Evolutionary conservation across 352 stramenopile species (phyloP).

Genomic region (Phytophthora idaei): DNA sequence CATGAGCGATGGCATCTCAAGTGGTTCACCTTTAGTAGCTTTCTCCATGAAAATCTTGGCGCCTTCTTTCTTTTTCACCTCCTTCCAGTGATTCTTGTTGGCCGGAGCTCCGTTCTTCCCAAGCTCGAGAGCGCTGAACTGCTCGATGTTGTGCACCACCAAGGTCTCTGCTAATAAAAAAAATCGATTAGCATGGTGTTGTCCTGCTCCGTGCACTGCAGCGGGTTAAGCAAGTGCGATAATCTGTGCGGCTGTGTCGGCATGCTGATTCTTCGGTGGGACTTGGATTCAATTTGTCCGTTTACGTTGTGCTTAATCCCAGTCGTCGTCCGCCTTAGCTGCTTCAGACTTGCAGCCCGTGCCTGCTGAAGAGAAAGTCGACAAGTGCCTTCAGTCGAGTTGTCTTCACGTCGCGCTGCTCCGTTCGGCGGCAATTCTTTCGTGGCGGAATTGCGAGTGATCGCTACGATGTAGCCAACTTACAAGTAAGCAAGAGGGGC

Average conservation of each 20-base stretch:
- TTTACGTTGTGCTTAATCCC: slow-evolving; percentile 12
- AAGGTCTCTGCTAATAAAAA: slow-evolving; percentile 37
- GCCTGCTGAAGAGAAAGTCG: slow-evolving; percentile 10
- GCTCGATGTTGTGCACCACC: slow-evolving; percentile 36
- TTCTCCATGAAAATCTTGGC: slow-evolving; percentile 30
- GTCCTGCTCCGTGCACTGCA: slow-evolving; percentile 24
- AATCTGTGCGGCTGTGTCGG: slow-evolving; percentile 11
- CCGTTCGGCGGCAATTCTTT: slow-evolving; percentile 9
- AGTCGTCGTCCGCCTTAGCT: not conserved
- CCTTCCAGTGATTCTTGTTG: slow-evolving; percentile 25
- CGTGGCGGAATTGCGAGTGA: slow-evolving; percentile 1
- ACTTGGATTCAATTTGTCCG: slow-evolving; percentile 1
- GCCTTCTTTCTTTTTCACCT: slow-evolving; percentile 25
- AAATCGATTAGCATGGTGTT: slow-evolving; percentile 12
- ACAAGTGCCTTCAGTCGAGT: slow-evolving; percentile 19
- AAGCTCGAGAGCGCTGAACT: slow-evolving; percentile 26
- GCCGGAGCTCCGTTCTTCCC: slow-evolving; percentile 14
- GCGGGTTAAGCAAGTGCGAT: slow-evolving; percentile 19
- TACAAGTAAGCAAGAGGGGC: not conserved
- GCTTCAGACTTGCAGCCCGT: slow-evolving; percentile 10
- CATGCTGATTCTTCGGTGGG: not conserved
- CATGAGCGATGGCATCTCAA: slow-evolving; percentile 32
- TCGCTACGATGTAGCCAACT: too few relatives aligned
- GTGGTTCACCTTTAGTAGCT: slow-evolving; percentile 13
- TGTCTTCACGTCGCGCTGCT: slow-evolving; percentile 16